Evolutionary conservation across 169 alveolate genomes (phyloP).

Genomic region (Eimeria brunetti): DNA sequence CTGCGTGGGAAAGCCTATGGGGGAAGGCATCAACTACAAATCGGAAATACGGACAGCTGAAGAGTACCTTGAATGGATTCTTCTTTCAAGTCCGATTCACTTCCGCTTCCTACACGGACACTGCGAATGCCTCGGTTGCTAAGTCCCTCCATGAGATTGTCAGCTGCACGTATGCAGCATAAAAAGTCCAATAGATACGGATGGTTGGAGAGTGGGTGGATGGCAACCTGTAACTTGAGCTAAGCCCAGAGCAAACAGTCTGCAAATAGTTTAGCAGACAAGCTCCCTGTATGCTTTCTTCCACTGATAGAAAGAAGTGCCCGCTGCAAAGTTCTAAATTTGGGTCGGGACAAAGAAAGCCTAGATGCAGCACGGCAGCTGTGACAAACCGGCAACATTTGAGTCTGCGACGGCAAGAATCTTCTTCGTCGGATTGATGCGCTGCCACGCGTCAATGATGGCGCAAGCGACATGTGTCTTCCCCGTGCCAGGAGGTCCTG

Average conservation of each 20-base stretch:
- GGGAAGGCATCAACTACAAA: neutral
- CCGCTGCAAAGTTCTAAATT: neutral
- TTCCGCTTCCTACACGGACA: slow-evolving; percentile 82
- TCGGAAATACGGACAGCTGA: neutral
- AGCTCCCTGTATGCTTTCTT: neutral
- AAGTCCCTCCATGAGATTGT: slow-evolving; percentile 77
- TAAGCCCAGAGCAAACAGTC: neutral
- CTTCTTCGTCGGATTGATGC: slow-evolving; percentile 59
- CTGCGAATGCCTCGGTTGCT: slow-evolving; percentile 77
- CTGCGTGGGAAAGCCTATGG: neutral
- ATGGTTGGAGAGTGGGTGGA: neutral
- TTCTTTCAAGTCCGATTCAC: slow-evolving; percentile 80
- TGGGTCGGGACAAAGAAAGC: neutral
- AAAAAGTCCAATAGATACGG: neutral
- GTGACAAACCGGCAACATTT: slow-evolving; percentile 69
- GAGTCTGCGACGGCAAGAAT: slow-evolving; percentile 76
- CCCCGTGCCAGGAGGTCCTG: slow-evolving; percentile 82
- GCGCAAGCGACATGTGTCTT: slow-evolving; percentile 80
- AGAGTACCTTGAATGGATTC: slow-evolving; percentile 77
- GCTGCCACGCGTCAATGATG: slow-evolving; percentile 73
- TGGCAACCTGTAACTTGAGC: neutral
- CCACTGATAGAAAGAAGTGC: neutral
- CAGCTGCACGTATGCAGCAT: slow-evolving; percentile 68
- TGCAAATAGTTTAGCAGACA: neutral
- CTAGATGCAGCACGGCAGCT: neutral